Evolutionary conservation across 108 stramenopile genomes (phyloP).

Genomic region (Cyclostephanos tholiformis): DNA sequence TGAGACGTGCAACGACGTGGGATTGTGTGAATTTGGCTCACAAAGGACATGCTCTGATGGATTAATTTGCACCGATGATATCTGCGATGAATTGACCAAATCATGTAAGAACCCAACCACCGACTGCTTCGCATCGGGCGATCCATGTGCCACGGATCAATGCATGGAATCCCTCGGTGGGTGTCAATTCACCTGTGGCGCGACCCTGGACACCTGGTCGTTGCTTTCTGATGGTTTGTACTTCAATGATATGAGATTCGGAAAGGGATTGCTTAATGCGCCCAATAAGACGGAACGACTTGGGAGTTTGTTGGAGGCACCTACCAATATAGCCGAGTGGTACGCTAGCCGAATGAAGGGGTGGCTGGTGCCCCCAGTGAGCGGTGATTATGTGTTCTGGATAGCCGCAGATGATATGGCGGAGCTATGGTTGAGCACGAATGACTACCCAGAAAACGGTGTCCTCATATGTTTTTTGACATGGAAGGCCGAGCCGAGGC

Average conservation of each 20-base stretch:
- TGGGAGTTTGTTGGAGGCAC: not conserved
- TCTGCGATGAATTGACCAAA: too few species aligned
- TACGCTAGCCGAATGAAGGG: not conserved
- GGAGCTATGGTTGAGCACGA: not conserved
- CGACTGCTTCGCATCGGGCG: too few species aligned
- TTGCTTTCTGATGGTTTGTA: not conserved
- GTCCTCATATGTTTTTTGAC: not conserved
- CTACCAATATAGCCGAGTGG: not conserved
- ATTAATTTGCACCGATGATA: too few species aligned
- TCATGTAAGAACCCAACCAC: too few species aligned
- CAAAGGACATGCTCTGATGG: too few species aligned
- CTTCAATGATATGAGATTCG: not conserved
- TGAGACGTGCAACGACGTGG: too few species aligned
- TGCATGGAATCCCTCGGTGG: too few species aligned
- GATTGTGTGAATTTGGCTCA: too few species aligned
- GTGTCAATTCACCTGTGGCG: slow-evolving; percentile 1
- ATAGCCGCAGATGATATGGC: not conserved
- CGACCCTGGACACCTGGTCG: not conserved
- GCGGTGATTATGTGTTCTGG: not conserved
- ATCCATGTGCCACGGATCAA: too few species aligned
- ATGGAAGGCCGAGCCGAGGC: not conserved
- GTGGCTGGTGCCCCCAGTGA: slow-evolving; percentile 1
- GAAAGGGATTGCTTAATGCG: not conserved
- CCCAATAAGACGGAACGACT: not conserved
- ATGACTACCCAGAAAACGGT: not conserved